Conservation (phyloP, 2,329 filamentous ascomycete species). For the Dothistroma septosporum region DNA sequence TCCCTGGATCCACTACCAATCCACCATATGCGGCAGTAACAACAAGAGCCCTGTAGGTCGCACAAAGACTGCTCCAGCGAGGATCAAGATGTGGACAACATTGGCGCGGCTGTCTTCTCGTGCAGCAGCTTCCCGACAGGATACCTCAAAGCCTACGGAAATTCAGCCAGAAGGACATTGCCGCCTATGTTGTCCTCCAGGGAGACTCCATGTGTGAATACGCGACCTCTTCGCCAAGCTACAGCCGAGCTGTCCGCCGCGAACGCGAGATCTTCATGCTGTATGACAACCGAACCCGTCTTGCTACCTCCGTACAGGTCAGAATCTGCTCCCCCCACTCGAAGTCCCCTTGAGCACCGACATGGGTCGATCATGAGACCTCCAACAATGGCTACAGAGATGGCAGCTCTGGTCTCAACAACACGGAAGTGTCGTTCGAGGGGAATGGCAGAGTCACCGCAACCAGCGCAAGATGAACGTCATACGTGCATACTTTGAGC, state of each 20-base stretch:
- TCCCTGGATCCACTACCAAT: slow-evolving; percentile 30
- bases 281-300: slow-evolving; percentile 44
- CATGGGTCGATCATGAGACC: slow-evolving; percentile 40
- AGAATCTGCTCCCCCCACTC: slow-evolving; percentile 40
- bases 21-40: slow-evolving; percentile 24
- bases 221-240: slow-evolving; percentile 34
- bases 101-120: slow-evolving; percentile 28
- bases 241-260: slow-evolving; percentile 28
- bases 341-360: slow-evolving; percentile 43
- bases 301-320: slow-evolving; percentile 41
- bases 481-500: slow-evolving; percentile 43
- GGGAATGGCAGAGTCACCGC: slow-evolving; percentile 38
- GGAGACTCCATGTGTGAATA: slow-evolving; percentile 46
- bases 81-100: slow-evolving; percentile 23
- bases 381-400: slow-evolving; percentile 43
- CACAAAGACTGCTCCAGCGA: slow-evolving; percentile 27
- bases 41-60: slow-evolving; percentile 24
- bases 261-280: slow-evolving; percentile 39
- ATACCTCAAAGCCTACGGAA: slow-evolving; percentile 30
- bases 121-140: slow-evolving; percentile 28
- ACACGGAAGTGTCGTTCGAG: slow-evolving; percentile 42
- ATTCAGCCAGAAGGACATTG: slow-evolving; percentile 32
- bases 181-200: slow-evolving; percentile 40
- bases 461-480: slow-evolving; percentile 48
- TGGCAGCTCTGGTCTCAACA: slow-evolving; percentile 39